phyloP scores from a whole-genome alignment of 768 basidiomycete species.

The Boletus edulis region DNA sequence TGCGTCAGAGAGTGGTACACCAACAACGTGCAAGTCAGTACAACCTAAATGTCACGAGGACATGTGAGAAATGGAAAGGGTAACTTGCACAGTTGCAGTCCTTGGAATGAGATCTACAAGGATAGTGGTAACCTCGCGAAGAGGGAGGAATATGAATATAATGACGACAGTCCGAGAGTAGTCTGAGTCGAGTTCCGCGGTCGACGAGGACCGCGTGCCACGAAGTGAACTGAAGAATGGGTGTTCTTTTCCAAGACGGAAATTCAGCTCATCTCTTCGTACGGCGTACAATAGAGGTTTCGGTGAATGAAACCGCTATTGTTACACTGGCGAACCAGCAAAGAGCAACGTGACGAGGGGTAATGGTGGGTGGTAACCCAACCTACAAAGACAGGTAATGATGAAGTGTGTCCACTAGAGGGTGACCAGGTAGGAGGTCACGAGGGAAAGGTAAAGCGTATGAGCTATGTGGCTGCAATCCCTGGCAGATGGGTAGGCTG shows the following conservation, averaged over 20 bases:
- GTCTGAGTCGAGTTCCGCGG: slow-evolving; percentile 36
- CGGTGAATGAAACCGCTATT: not conserved
- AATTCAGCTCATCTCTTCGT: slow-evolving; percentile 15
- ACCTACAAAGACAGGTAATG: not conserved
- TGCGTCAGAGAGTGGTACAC: too few species aligned
- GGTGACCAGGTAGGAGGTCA: slow-evolving; percentile 5
- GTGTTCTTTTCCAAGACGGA: not conserved
- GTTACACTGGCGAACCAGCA: slow-evolving; percentile 10
- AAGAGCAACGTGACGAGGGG: slow-evolving; percentile 3
- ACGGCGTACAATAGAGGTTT: slow-evolving; percentile 1
- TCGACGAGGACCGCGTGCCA: slow-evolving; percentile 14
- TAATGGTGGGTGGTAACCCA: not conserved
- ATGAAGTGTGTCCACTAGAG: not conserved
- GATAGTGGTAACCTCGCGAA: slow-evolving; percentile 14
- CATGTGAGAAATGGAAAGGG: too few species aligned
- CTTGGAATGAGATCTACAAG: not conserved
- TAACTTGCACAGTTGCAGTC: too few species aligned
- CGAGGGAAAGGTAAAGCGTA: not conserved
- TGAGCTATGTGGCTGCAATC: not conserved
- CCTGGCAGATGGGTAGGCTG: too few species aligned
- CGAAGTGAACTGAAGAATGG: slow-evolving; percentile 30
- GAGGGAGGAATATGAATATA: not conserved
- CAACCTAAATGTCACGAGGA: not conserved
- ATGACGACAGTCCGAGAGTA: slow-evolving; percentile 29
- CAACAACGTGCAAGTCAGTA: not conserved